These are phyloP conservation scores for Crithidia bombi DNA, from an alignment of 208 protist genomes.

Conservation along the genomic window DNA sequence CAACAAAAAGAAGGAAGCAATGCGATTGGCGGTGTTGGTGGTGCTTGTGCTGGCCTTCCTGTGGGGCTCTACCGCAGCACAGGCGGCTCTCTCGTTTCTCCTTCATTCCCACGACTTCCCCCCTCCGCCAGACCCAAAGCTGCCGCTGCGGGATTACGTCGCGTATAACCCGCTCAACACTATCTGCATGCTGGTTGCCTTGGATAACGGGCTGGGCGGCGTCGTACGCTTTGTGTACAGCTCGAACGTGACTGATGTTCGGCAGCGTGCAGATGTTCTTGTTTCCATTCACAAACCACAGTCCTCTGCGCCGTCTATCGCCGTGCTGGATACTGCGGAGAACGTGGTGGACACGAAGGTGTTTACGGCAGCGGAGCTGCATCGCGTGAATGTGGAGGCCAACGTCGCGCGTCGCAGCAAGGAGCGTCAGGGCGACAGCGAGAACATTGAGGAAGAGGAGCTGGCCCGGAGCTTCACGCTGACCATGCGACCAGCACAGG, in stretches of 20 bases:
- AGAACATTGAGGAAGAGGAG: slow-evolving; percentile 3
- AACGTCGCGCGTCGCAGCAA: slow-evolving; percentile 2
- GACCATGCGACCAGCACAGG: slow-evolving; percentile 4
- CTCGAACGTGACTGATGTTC: slow-evolving; percentile 37
- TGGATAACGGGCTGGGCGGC: slow-evolving; percentile 30
- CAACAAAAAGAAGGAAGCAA: neutral
- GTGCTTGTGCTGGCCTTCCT: slow-evolving; percentile 2
- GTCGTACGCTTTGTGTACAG: slow-evolving; percentile 43
- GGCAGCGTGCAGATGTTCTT: slow-evolving; percentile 31
- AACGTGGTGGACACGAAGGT: slow-evolving; percentile 19
- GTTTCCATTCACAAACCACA: slow-evolving; percentile 40
- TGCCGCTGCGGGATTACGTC: slow-evolving; percentile 19
- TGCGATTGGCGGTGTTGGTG: neutral
- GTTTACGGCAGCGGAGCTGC: slow-evolving; percentile 30
- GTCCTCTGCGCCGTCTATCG: slow-evolving; percentile 15
- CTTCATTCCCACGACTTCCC: slow-evolving; percentile 29
- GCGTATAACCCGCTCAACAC: neutral
- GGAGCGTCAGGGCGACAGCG: slow-evolving; percentile 6
- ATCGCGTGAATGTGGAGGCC: slow-evolving; percentile 10
- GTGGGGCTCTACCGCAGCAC: neutral
- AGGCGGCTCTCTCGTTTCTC: slow-evolving; percentile 27
- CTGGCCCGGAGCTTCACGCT: slow-evolving; percentile 12
- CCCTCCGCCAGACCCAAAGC: neutral
- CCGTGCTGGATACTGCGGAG: slow-evolving; percentile 20
- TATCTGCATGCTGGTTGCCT: slow-evolving; percentile 21